Percentiles rank a stretch among this genome's conserved stretches.
Conservation (phyloP, 768 basidiomycete genomes). For the Tricholoma hemisulphureum region DNA sequence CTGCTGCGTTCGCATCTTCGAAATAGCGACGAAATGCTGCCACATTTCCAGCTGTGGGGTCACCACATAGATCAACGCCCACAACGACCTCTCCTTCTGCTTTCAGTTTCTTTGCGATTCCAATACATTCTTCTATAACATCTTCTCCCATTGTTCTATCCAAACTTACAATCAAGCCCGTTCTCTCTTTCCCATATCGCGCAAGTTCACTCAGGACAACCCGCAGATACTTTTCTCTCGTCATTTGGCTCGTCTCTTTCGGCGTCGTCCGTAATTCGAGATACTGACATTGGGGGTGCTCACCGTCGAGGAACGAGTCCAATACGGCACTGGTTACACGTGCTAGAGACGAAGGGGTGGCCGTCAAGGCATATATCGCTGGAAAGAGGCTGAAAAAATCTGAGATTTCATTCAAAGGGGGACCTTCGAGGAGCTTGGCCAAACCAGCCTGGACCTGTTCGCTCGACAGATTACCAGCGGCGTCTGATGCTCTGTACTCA, state of each 20-base stretch:
- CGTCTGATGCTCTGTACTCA: conserved; percentile 30
- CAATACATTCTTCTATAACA: conserved; percentile 55
- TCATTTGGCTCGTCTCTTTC: conserved; percentile 56
- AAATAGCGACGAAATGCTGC: conserved; percentile 50
- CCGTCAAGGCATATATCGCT: conserved; percentile 75
- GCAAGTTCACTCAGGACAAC: conserved; percentile 67
- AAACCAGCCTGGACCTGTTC: conserved; percentile 31
- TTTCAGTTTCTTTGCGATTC: conserved; percentile 54
- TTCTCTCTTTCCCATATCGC: conserved; percentile 46
- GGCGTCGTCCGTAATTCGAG: conserved; percentile 87
- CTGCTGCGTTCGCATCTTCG: conserved; percentile 51
- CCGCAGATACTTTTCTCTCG: conserved; percentile 56
- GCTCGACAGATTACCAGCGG: conserved; percentile 15
- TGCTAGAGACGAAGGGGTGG: conserved; percentile 52
- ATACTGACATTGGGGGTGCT: conserved; percentile 58
- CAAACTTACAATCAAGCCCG: conserved; percentile 70
- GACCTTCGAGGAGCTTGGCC: conserved; percentile 42
- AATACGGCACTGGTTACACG: conserved; percentile 67
- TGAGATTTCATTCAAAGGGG: conserved; percentile 49
- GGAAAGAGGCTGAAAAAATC: conserved; percentile 79
- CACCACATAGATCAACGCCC: conserved; percentile 79
- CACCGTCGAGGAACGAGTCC: conserved; percentile 52
- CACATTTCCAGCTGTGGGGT: conserved; percentile 64
- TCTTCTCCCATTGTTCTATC: conserved; percentile 63
- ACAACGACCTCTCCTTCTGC: conserved; percentile 61